Base-by-base conservation (phyloP, 139 green algal species). In the Nannochloris sp. region DNA sequence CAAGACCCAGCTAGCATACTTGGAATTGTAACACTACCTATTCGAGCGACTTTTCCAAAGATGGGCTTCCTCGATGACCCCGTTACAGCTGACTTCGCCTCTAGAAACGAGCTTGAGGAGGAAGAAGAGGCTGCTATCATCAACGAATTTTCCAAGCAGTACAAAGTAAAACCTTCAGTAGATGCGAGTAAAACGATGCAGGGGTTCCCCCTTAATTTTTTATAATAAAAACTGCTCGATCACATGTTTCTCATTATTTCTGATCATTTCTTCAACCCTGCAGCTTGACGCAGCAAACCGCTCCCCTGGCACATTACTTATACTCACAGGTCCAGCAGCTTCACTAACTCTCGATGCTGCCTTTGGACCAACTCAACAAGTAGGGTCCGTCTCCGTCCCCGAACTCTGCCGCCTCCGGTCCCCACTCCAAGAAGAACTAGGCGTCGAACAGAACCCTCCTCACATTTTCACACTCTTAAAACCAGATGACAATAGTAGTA, bases 21-120 rank as follows among this genome's bases (percentile, higher is more conserved):
- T n/a, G n/a, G n/a, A n/a, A n/a, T n/a, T n/a, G n/a, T n/a, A n/a
- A n/a, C n/a, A n/a, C n/a, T n/a, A n/a, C n/a, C n/a, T n/a, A n/a
- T n/a, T n/a, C n/a, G n/a, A n/a, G n/a, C n/a, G n/a, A n/a, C n/a
- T n/a, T n/a, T n/a, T n/a, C n/a, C n/a, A n/a, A n/a, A n/a, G n/a
- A n/a, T n/a, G n/a, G n/a, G n/a, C n/a, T n/a, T n/a, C n/a, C n/a
- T 72, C 8, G 64, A 72, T 33, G 70, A 76, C 25, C 70, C 62
- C 3, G 23, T 76, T 7, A 76, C 70, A 15, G 62, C 33, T n/a
- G 70, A 76, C 27, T 66, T n/a, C 35, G 61, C 70, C 37, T 62
- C 33, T 34, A 31, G 62, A 24, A 60, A 71, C 6, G 33, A 67
- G 8, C 46, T 55, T 14, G 63, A 68, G 25, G 70, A 77, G 37